Conservation (phyloP, 192 early-diverging fungal species). For the Backusella australiensis region DNA sequence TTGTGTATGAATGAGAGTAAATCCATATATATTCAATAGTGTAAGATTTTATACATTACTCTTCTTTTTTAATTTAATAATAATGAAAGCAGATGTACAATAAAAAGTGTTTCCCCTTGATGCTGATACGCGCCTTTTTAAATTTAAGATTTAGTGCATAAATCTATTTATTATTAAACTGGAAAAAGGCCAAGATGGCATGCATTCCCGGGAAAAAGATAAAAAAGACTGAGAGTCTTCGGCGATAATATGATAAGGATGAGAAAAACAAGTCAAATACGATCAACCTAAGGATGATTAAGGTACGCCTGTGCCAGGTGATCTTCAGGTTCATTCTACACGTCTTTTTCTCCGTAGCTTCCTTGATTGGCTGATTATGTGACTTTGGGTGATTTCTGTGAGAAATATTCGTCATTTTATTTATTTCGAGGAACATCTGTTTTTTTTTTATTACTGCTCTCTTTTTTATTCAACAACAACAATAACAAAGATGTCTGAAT, state of each 20-base stretch:
- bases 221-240: not conserved
- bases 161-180: too few species aligned
- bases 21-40: too few species aligned
- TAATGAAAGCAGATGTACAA: too few species aligned
- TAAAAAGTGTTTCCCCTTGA: too few species aligned
- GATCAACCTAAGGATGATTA: not conserved
- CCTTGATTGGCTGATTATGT: not conserved
- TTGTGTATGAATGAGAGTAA: too few species aligned
- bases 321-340: not conserved
- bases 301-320: not conserved
- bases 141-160: too few species aligned
- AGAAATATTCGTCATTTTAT: not conserved
- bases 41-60: too few species aligned
- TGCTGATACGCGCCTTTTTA: too few species aligned
- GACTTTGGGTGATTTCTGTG: not conserved
- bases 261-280: not conserved
- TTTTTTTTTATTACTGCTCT: not conserved
- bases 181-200: not conserved
- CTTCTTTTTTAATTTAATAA: too few species aligned
- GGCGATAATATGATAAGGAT: not conserved
- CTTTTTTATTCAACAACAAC: not conserved
- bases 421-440: not conserved
- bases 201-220: not conserved
- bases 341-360: not conserved
- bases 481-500: not conserved